Base-by-base conservation (phyloP, 306 rosid species). In the Gynostemma pentaphyllum region DNA sequence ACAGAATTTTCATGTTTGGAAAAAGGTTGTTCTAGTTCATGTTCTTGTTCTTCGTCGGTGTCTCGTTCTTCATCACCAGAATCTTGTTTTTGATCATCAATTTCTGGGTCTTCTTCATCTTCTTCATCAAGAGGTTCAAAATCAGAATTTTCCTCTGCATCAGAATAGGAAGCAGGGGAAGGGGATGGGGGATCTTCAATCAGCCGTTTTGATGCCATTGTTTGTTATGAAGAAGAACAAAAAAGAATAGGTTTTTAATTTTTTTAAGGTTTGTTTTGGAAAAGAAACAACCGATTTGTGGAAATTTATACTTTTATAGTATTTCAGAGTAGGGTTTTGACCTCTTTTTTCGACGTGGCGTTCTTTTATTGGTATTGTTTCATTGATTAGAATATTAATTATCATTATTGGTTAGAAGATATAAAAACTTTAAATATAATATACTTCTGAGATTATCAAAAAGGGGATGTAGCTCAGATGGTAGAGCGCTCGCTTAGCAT, bases 401-500 rank as follows among this genome's bases (percentile, higher is more conserved):
- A n/a, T n/a, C n/a, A n/a, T n/a, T n/a, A n/a, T n/a, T n/a, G n/a
- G n/a, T n/a, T n/a, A n/a, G n/a, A n/a, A n/a, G n/a, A n/a, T n/a
- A n/a, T n/a, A n/a, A n/a, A n/a, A n/a, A n/a, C n/a, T n/a, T n/a
- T n/a, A n/a, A n/a, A n/a, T n/a, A n/a, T n/a, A n/a, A n/a, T n/a
- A n/a, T n/a, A n/a, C n/a, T n/a, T n/a, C n/a, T n/a, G n/a, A n/a
- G n/a, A n/a, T n/a, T n/a, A n/a, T n/a, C n/a, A 39, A 39, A 13
- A 50, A 62, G 83, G 95, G 96, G 90, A 84, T 90, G 88, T 87
- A 90, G 90, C 90, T 87, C 95, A 87, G 90, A 85, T 90, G 94
- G 97, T 90, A 84, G 90, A 87, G 90, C 85, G 90, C 95, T 88
- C 82, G 90, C 85, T 84, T 90, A 81, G 88, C 90, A 86, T 86